Conservation (phyloP, 768 basidiomycete species). For the Mycena epipterygia region DNA sequence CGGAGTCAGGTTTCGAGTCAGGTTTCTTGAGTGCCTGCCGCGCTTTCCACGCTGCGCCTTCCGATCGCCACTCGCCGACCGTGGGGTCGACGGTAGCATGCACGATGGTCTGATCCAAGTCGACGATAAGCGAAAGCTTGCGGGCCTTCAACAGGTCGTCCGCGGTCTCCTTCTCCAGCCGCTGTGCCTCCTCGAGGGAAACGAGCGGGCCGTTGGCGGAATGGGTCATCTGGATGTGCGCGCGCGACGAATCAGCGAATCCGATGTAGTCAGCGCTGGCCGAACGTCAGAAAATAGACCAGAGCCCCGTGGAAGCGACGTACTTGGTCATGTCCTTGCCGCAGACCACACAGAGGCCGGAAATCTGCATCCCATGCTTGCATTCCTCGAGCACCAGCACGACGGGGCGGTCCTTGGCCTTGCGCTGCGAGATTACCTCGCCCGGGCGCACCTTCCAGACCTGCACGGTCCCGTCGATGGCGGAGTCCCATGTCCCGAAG, state of each 20-base stretch:
- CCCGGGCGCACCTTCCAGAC: constrained; percentile 78
- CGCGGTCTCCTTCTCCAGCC: constrained; percentile 88
- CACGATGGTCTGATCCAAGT: constrained; percentile 98
- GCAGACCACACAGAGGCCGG: constrained; percentile 93
- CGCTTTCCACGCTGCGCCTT: constrained; percentile 86
- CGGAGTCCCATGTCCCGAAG: constrained; percentile 92
- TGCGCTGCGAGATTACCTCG: constrained; percentile 71
- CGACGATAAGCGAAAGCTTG: constrained; percentile 95
- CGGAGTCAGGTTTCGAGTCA: constrained; percentile 42
- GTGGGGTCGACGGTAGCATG: constrained; percentile 99
- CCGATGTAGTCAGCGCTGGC: constrained; percentile 86
- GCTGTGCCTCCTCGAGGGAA: constrained; percentile 91
- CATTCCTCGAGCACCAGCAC: constrained; percentile 90
- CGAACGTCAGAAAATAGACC: constrained; percentile 33
- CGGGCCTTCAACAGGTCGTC: constrained; percentile 79
- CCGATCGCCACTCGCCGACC: constrained; percentile 95
- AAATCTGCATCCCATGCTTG: constrained; percentile 93
- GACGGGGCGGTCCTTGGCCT: constrained; percentile 71
- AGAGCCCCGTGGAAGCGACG: constrained; percentile 42
- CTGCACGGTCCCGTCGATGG: constrained; percentile 83
- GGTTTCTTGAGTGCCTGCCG: constrained; percentile 57
- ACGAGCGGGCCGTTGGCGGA: constrained; percentile 93
- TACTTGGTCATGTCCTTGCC: constrained; percentile 96
- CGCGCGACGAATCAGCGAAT: constrained; percentile 87
- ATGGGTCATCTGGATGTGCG: constrained; percentile 95